Evolutionary conservation across 164 flowering plant genomes (phyloP).

Genomic region (Chimonanthus salicifolius): DNA sequence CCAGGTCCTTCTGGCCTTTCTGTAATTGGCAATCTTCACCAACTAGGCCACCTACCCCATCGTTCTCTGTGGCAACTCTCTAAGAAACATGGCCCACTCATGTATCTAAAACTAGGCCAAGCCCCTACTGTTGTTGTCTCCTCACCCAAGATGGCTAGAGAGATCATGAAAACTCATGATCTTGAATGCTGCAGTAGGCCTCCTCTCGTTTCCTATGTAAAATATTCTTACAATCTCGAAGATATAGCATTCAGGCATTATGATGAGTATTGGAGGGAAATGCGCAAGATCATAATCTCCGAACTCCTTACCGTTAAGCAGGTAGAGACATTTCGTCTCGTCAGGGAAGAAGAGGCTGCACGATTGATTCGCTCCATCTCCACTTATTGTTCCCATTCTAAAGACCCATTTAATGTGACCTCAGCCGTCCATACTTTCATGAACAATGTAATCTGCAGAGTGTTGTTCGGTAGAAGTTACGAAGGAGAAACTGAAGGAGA

Average conservation of each 20-base stretch:
- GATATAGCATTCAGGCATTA: background rate
- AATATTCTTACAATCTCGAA: background rate
- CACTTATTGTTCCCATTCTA: background rate
- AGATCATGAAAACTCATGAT: slow-evolving; percentile 4
- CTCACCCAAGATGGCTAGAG: slow-evolving; percentile 1
- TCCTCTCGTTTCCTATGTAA: background rate
- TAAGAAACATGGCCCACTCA: slow-evolving; percentile 4
- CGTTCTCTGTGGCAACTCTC: slow-evolving; percentile 13
- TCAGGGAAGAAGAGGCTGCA: slow-evolving; percentile 1
- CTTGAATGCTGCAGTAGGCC: background rate
- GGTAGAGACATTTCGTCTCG: background rate
- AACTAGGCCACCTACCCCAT: slow-evolving; percentile 1
- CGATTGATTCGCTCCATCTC: background rate
- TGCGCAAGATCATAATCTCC: background rate
- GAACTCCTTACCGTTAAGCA: background rate
- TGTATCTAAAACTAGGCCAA: background rate
- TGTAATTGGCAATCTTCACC: background rate
- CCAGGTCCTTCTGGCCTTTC: background rate
- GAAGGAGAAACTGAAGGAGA: background rate
- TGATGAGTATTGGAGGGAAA: background rate
- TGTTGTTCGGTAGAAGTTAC: slow-evolving; percentile 25
- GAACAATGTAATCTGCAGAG: slow-evolving; percentile 17
- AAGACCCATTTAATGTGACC: slow-evolving; percentile 16
- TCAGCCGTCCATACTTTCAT: slow-evolving; percentile 9
- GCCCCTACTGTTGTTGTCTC: background rate